These are phyloP conservation scores for Naematelia aurantialba DNA, from an alignment of 768 basidiomycete genomes.

Conservation along the genomic window DNA sequence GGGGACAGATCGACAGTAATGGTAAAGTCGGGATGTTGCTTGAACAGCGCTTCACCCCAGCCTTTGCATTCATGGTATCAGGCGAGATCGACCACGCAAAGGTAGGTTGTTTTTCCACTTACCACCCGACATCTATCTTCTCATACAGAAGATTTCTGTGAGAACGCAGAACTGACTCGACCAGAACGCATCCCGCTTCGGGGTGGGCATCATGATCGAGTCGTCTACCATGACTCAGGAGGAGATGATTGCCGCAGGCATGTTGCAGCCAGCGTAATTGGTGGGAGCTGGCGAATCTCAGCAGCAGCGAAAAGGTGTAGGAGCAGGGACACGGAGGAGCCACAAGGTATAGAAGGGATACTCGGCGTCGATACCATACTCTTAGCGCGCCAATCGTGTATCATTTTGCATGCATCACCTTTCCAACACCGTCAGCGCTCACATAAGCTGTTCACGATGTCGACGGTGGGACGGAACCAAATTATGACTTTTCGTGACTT, in stretches of 20 bases:
- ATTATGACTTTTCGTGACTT: neutral
- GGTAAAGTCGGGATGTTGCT: constrained; percentile 93
- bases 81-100: constrained; percentile 99
- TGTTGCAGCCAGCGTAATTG: constrained; percentile 36
- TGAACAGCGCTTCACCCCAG: constrained; percentile 92
- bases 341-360: neutral
- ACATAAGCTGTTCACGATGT: no score
- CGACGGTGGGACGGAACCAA: neutral
- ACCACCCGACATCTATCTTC: neutral
- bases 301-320: neutral
- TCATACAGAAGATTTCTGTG: no score
- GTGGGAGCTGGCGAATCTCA: neutral
- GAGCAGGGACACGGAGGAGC: no score
- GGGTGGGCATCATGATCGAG: constrained; percentile 98
- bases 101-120: constrained; percentile 54
- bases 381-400: neutral
- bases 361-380: neutral
- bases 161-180: constrained; percentile 12
- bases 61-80: constrained; percentile 87
- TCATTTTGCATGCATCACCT: constrained; percentile 20
- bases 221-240: constrained; percentile 49
- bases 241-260: constrained; percentile 47
- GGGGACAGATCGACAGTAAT: constrained; percentile 88
- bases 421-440: constrained; percentile 7
- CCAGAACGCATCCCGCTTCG: constrained; percentile 88